Evolutionary conservation across 1,139 yeast genomes (phyloP), one percentile per base, ranked within the genome.

Genomic region (Blastobotrys raffinosifermentans): DNA sequence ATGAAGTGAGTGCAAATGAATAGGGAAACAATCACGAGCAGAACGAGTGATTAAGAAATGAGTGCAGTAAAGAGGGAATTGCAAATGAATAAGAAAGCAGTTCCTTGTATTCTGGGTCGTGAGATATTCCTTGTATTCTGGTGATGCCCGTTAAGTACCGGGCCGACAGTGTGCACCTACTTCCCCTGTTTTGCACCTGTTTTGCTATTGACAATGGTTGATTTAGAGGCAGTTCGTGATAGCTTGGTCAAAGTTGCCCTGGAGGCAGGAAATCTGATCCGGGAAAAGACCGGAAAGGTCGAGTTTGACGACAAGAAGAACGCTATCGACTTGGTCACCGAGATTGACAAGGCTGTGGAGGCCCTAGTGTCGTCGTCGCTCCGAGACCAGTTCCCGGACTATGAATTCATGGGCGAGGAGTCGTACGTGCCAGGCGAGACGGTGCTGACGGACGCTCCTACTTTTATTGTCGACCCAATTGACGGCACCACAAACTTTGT

Each of bases 401-500:
- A 57, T 49, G 60, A 63, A 45, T 76, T 76, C 54, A 63, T 76
- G 48, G 82, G 81, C 19, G 81, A 76, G 49, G 82, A 76, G 50
- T 65, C 74, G 11, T 75, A 64, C 47, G 60, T 66, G 4, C 67
- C 67, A 3, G 77, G 75, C 3, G 45, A 58, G 13, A 64, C 75
- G 2, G 51, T 54, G 23, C 57, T 76, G 19, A 64, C 72, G 0
- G 70, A 70, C 41, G 72, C 61, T 2, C 80, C 80, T 13, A 75
- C 80, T 1, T 75, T 75, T 50, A 69, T 75, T 35, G 77, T 75
- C 16, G 81, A 75, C 50, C 79, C 79, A 29, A 72, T 74, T 49
- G 80, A 74, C 48, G 80, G 81, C 7, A 75, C 81, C 2, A 75
- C 80, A 10, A 72, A 75, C 54, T 75, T 76, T 55, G 70, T 75